A percentile compares a stretch with the other conserved stretches of the same genome.
Evolutionary conservation across 2,329 filamentous ascomycete genomes (phyloP).

Genomic region (Cladosporium velox): DNA sequence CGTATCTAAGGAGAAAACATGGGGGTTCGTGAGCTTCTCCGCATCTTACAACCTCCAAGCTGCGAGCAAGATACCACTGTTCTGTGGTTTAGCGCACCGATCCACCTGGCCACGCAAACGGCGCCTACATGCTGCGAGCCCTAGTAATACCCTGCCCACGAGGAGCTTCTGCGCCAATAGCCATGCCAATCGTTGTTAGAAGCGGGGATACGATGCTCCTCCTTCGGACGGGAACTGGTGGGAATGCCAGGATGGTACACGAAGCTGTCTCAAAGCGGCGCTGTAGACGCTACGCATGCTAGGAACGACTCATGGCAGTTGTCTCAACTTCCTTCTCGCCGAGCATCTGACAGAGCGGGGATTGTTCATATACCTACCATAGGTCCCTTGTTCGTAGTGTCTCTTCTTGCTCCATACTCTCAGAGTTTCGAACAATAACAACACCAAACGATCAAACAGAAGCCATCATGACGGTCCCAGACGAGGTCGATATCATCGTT

Average conservation of each 20-base stretch:
- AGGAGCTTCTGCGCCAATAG: not conserved
- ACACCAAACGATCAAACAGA: conserved; percentile 19
- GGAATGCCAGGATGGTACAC: conserved; percentile 2
- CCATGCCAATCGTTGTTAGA: not conserved
- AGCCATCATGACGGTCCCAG: conserved; percentile 62
- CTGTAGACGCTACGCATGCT: not conserved
- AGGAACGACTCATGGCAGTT: conserved; percentile 18
- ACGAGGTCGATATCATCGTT: conserved; percentile 80
- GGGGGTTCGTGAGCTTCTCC: conserved; percentile 16
- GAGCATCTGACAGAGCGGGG: conserved; percentile 30
- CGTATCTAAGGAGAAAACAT: not conserved
- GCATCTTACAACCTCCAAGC: conserved; percentile 18
- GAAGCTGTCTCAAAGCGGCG: conserved; percentile 9
- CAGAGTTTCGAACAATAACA: not conserved
- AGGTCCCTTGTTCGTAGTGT: not conserved
- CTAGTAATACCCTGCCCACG: not conserved
- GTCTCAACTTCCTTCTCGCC: conserved; percentile 26
- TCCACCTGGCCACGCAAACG: conserved; percentile 1
- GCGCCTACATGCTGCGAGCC: not conserved
- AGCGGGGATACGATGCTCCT: conserved; percentile 10
- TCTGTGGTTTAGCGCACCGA: not conserved
- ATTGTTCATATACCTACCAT: conserved; percentile 29
- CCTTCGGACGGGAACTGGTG: not conserved
- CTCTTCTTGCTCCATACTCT: not conserved
- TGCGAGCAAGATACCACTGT: conserved; percentile 3